Evolutionary conservation across 176 grass and related monocot species (phyloP), one percentile per base, ranked within the genome.

Genomic region (Cenchrus americanus): DNA sequence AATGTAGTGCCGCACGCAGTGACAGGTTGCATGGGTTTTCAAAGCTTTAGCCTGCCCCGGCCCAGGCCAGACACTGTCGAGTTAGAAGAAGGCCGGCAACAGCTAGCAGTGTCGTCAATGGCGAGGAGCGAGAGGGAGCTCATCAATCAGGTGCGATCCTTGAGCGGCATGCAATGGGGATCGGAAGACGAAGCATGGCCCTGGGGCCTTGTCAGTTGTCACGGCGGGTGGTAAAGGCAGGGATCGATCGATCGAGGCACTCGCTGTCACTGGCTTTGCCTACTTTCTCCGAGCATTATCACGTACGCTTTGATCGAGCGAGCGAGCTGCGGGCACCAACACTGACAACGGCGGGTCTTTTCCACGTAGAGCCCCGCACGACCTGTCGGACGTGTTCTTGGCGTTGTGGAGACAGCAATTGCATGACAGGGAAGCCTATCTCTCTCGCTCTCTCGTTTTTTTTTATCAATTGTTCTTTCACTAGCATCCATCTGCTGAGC

Each of bases 381-480:
- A 41, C 13, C 50, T 78, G 58, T 82, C 79, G 66, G 71, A 73
- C 48, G 34, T 71, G 34, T 37, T 71, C 69, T 82, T 40, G 34
- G 34, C 4, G 42, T 18, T 41, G 48, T 46, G 66, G 83, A 77
- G 83, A 77, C 54, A 85, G 64, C 64, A 86, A 30, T 14, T 30
- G 21, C 72, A 86, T 78, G 88, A 61, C 83, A 82, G 34, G 55
- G 64, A 77, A 89, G 82, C 82, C 77, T 81, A 26, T 50, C 2
- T 37, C 2, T 37, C 2, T 37, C n/a, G n/a, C 2, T 37, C 34
- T 37, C 8, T 5, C 34, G 3, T 1, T 5, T 30, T 53, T 53
- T 24, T 47, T 73, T 19, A 18, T 5, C 9, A 15, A 9, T 50
- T 17, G 23, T 1, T 49, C 59, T 37, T 62, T 62, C 10, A 19